Conservation (phyloP, 257 asterid species). For the Galeopsis tetrahit region DNA sequence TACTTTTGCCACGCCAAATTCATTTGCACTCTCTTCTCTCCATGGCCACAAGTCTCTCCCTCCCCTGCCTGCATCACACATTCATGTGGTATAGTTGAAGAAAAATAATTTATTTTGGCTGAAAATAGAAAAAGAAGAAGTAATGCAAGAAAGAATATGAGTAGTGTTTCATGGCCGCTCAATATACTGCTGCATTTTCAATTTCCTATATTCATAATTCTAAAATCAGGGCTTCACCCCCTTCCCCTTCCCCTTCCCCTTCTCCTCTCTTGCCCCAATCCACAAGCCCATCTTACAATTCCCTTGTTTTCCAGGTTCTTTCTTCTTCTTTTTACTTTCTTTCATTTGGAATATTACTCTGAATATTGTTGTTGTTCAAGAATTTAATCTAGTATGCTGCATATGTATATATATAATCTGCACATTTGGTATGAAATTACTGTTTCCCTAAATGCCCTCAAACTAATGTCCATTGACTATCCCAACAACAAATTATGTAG, state of each 20-base stretch:
- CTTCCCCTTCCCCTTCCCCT: constrained; percentile 33
- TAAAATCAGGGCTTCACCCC: constrained; percentile 50
- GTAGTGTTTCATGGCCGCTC: constrained; percentile 61
- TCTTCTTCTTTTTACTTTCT: too few relatives aligned
- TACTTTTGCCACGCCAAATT: constrained; percentile 26
- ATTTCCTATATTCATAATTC: constrained; percentile 43
- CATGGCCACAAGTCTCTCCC: constrained; percentile 51
- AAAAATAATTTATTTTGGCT: too few relatives aligned
- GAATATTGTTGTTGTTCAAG: too few relatives aligned
- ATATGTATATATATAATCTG: too few relatives aligned
- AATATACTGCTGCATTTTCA: constrained; percentile 52
- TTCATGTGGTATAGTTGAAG: neutral
- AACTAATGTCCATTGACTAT: neutral
- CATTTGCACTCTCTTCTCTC: constrained; percentile 34
- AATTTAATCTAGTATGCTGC: too few relatives aligned
- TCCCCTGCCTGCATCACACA: constrained; percentile 29
- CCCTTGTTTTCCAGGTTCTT: constrained; percentile 81
- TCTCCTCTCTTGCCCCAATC: constrained; percentile 44
- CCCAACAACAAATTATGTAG: constrained; percentile 4
- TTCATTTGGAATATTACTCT: too few relatives aligned
- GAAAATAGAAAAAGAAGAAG: neutral
- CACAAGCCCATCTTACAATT: constrained; percentile 57
- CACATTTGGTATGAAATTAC: too few relatives aligned
- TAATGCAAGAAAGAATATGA: constrained; percentile 59
- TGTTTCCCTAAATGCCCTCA: neutral